Base-by-base conservation (phyloP, 75 land plant species). In the Pinus taeda region DNA sequence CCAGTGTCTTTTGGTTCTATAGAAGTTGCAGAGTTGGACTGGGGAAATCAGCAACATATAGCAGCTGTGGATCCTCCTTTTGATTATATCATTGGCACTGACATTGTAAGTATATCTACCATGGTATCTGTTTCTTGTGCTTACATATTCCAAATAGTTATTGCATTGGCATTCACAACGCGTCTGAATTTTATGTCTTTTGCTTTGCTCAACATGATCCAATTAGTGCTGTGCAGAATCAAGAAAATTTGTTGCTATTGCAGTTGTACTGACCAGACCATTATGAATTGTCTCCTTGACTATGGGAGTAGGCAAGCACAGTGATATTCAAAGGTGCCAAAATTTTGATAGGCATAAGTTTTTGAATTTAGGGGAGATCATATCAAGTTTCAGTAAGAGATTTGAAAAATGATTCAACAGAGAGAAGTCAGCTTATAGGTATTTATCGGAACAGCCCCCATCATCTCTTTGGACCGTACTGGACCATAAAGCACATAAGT, bases 21-120 rank as follows among this genome's bases (percentile, higher is more conserved):
- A 66, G 55, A 89, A 67, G 95, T 88, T 71, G 87, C 90, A 24
- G 99, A 96, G 83, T 80, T 96, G 66, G 86, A 92, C 75, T 96
- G 99, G 99, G 98, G 99, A 20, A 88, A 96, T 72, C 60, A 84
- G 37, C 85, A 78, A 56, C 93, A 96, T 61, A 89, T 92, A 18
- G 83, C 72, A 60, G 90, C 92, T 79, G 80, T 88, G 75, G 86
- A 81, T 37, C 98, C 98, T 22, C 99, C 99, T 11, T 96, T 92
- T 85, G 99, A 96, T 80, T 96, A 87, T 72, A 94, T 96, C 15
- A 92, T 96, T 79, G 99, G 95, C 78, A 92, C 99, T 60, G 99
- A 96, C 79, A 86, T 96, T 61, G 99, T 96, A 86, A 86, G 95
- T 86, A 62, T 69, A 60, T 58, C 59, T 64, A 21, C 63, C 36